Base-by-base conservation (phyloP, 2,329 filamentous ascomycete genomes). In the Fusarium duplospermum region DNA sequence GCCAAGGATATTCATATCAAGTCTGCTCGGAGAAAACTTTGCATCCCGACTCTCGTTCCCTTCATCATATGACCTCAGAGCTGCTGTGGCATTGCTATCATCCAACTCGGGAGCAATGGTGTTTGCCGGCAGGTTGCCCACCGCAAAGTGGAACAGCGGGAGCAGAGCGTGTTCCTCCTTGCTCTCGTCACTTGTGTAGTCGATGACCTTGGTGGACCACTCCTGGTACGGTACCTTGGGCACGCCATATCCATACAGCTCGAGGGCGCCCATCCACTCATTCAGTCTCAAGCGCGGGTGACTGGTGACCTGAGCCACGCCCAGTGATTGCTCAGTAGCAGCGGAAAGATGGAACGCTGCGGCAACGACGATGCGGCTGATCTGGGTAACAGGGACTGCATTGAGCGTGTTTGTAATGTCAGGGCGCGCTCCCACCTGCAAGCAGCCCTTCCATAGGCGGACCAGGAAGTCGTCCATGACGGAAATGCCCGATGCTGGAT, bases 401-500 rank as follows among this genome's bases (percentile, higher is more conserved):
- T 98, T 98, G 82, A 98, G 91, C 0, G 94, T 94, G 85, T 98
- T 98, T 81, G 87, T 83, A 76, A 98, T 97, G 75, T 89, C 88
- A 1, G 95, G 96, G 0, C 94, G 88, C 4, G 88, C 87, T 3
- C 85, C 85, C 4, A 98, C 87, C 82, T 98, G 95, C 60, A 97
- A 86, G 78, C 94, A 97, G 66, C 94, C 95, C 85, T 98, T 98
- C 66, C 92, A 85, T 84, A 98, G 90, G 42, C 96, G 91, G 73
- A 98, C 89, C 8, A 98, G 85, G 86, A 98, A 98, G 83, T 98
- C 96, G 79, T 98, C 96, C 1, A 92, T 95, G 81, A 93, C 94
- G 81, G 85, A 93, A 71, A 90, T 89, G 61, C 95, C 95, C 14
- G 89, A 91, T 52, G 86, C 83, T 1, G 89, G 88, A 80, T 95